Evolutionary conservation across 768 basidiomycete genomes (phyloP), one percentile per base, ranked within the genome.

Genomic region (Vararia minispora): DNA sequence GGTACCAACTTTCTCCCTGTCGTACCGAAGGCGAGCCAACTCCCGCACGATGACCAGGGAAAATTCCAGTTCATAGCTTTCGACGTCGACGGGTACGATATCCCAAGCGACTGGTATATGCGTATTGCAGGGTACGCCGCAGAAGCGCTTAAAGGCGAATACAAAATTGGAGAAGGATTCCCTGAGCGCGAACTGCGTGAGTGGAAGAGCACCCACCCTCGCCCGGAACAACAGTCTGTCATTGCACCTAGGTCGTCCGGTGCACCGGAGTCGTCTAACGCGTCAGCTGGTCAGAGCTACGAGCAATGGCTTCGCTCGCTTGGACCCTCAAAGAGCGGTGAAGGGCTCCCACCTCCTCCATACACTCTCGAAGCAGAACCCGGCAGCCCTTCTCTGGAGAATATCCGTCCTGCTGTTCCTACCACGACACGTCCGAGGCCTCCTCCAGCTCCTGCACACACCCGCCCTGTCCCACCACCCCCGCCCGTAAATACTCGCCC

Each of bases 1-100:
- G 86, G 87, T 26, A 89, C 86, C 0, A 83, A 76, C 2, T 72
- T 85, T 44, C 72, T 90, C 67, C 87, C 87, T 6, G 70, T 75
- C 11, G 72, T 85, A 1, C 54, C 74, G 28, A 62, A 65, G 41
- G 73, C 74, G 42, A 59, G 68, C 5, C 60, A 69, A 35, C 62
- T 86, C 2, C 87, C 86, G 10, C 35, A 34, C n/a, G 52, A 48
- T 8, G 60, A 66, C 39, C 68, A 69, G n/a, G 68, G 74, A 13
- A 60, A 65, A 36, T 74, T 64, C 50, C 64, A 63, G 13, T 79
- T 85, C 49, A 56, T 88, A 47, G 78, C 83, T 7, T 65, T 86
- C 13, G 86, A 90, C 48, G 76, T 69, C 43, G 87, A 88, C 48
- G 85, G 84, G 3, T 69, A 76, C 47, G 79, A 82, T 44, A 54